Evolutionary conservation across 257 asterid species (phyloP).

Genomic region (Misopates orontium): DNA sequence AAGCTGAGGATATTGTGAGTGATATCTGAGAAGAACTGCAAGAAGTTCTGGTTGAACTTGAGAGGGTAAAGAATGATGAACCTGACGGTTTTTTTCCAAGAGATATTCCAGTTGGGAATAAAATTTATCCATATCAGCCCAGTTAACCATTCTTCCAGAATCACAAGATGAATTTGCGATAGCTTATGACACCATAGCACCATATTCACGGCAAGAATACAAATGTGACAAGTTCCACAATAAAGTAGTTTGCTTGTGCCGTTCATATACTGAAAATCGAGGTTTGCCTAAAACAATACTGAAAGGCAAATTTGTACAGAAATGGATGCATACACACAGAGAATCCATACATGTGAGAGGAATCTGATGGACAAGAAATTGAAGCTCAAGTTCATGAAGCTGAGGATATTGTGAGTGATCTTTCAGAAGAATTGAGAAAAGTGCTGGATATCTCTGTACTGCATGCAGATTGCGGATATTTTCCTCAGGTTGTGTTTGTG

Average conservation of each 20-base stretch:
- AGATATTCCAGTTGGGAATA: conserved; percentile 29
- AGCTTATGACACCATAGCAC: conserved; percentile 23
- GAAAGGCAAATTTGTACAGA: conserved; percentile 54
- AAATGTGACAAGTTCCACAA: conserved; percentile 36
- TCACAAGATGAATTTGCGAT: conserved; percentile 24
- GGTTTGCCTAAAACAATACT: conserved; percentile 63
- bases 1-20: conserved; percentile 84
- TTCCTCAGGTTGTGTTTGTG: no score
- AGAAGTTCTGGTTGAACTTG: conserved; percentile 55
- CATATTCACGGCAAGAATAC: conserved; percentile 27
- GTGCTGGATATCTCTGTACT: no score
- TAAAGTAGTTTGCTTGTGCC: conserved; percentile 37
- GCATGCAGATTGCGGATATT: no score
- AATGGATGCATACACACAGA: conserved; percentile 81
- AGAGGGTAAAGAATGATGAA: conserved; percentile 40
- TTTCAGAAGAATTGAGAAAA: no score
- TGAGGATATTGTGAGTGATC: no score
- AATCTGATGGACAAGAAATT: conserved; percentile 34
- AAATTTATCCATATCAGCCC: conserved; percentile 27
- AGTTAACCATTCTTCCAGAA: conserved; percentile 26
- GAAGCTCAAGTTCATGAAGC: no score
- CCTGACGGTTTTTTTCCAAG: conserved; percentile 22
- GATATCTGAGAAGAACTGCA: conserved; percentile 78
- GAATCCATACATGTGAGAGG: conserved; percentile 71
- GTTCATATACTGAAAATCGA: conserved; percentile 34